phyloP scores from a whole-genome alignment of 805 yeast species.

The Saturnispora gosingensis region DNA sequence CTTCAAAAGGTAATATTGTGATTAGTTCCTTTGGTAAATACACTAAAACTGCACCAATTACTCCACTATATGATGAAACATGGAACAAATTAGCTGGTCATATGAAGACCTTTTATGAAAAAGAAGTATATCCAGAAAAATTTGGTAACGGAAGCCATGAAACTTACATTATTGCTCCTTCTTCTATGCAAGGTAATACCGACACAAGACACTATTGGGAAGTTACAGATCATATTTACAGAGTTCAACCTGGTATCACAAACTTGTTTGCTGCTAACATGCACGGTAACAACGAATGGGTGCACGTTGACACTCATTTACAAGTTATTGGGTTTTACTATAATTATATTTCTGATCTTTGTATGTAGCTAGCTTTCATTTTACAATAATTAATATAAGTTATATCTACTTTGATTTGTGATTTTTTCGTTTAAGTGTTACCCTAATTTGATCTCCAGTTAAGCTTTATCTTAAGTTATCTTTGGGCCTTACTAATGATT shows the following conservation, averaged over 20 bases:
- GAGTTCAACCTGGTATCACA: slow-evolving; percentile 44
- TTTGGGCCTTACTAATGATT: too few species aligned
- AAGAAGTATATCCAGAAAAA: slow-evolving; percentile 29
- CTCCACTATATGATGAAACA: slow-evolving; percentile 33
- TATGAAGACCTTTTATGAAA: slow-evolving; percentile 52
- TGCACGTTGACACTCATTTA: slow-evolving; percentile 47
- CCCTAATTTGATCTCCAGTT: too few species aligned
- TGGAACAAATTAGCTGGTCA: slow-evolving; percentile 58
- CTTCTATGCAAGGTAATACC: slow-evolving; percentile 59
- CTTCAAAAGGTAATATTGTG: slow-evolving; percentile 17
- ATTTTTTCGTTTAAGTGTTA: too few species aligned
- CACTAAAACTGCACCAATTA: slow-evolving; percentile 29
- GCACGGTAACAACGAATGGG: slow-evolving; percentile 59
- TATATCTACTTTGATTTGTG: too few species aligned
- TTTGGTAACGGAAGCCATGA: slow-evolving; percentile 10
- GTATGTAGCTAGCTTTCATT: slow-evolving; percentile 1
- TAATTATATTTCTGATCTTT: slow-evolving; percentile 10
- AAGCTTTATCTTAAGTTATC: too few species aligned
- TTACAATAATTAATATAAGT: not conserved
- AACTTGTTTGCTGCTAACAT: slow-evolving; percentile 28
- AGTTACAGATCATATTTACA: slow-evolving; percentile 49
- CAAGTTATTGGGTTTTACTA: slow-evolving; percentile 36
- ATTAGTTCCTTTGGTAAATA: slow-evolving; percentile 14
- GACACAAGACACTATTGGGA: slow-evolving; percentile 62
- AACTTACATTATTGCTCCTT: slow-evolving; percentile 41